Conservation (phyloP, 495 filamentous ascomycete species). For the Neurospora terricola region DNA sequence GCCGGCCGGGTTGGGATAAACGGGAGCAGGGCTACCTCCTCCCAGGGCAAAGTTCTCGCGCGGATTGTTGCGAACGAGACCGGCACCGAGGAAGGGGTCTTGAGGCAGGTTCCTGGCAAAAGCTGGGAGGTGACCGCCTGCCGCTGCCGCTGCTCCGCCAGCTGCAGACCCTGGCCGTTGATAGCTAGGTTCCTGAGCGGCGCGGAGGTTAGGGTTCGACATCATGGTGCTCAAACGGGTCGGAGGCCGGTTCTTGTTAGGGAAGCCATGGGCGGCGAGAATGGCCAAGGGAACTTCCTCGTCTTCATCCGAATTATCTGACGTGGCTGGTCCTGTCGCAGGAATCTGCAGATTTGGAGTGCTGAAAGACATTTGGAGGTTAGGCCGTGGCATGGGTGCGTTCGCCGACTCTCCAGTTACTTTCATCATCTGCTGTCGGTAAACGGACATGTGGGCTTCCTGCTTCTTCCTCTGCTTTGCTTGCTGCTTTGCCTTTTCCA, state of each 20-base stretch:
- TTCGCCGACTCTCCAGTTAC: conserved; percentile 66
- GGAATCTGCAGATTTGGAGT: conserved; percentile 40
- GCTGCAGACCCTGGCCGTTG: conserved; percentile 23
- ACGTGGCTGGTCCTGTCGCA: conserved; percentile 8
- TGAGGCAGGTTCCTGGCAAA: conserved; percentile 82
- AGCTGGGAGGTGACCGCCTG: conserved; percentile 45
- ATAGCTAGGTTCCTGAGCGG: conserved; percentile 28
- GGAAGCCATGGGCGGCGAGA: conserved; percentile 86
- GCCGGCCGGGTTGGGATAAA: conserved; percentile 15
- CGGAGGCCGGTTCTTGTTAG: conserved; percentile 70
- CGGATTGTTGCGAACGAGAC: conserved; percentile 62
- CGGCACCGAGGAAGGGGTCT: conserved; percentile 81
- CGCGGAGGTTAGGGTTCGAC: conserved; percentile 54
- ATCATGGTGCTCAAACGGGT: conserved; percentile 54
- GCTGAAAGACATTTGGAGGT: conserved; percentile 41
- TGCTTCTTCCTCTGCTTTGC: conserved; percentile 77
- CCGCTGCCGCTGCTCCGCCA: conserved; percentile 14
- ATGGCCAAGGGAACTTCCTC: conserved; percentile 85
- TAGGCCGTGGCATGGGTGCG: conserved; percentile 28
- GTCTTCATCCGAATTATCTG: conserved; percentile 62
- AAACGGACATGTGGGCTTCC: conserved; percentile 81
- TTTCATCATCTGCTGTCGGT: conserved; percentile 96
- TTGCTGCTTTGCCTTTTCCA: conserved; percentile 60
- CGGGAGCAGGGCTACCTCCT: conserved; percentile 43
- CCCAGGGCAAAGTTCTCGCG: conserved; percentile 70